Evolutionary conservation across 2,329 filamentous ascomycete species (phyloP).

Genomic region (Cladophialophora exuberans): DNA sequence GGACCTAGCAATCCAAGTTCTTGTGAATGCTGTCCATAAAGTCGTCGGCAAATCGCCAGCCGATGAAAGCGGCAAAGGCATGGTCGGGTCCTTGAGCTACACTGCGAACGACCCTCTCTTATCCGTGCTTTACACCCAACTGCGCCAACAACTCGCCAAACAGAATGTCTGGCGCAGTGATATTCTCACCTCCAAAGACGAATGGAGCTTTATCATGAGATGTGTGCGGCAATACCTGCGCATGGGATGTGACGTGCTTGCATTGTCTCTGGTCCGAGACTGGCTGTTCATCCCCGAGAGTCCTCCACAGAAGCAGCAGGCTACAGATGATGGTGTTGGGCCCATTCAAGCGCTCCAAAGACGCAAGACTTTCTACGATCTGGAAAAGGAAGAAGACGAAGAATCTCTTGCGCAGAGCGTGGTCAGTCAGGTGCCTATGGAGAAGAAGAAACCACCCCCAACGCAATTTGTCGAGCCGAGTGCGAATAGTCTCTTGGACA

Average conservation of each 20-base stretch:
- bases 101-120: constrained; percentile 89
- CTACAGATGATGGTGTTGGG: constrained; percentile 30
- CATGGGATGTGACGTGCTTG: constrained; percentile 91
- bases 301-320: background rate
- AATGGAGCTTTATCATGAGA: constrained; percentile 88
- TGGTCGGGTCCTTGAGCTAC: constrained; percentile 74
- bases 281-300: constrained; percentile 53
- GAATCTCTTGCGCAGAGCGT: constrained; percentile 47
- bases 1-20: constrained; percentile 79
- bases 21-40: constrained; percentile 78
- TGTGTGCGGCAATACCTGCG: constrained; percentile 82
- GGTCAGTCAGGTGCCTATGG: constrained; percentile 38
- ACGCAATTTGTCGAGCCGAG: constrained; percentile 93
- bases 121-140: constrained; percentile 76
- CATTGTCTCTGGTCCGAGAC: constrained; percentile 69
- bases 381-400: constrained; percentile 70
- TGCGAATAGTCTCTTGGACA: constrained; percentile 82
- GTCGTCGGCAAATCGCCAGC: constrained; percentile 58
- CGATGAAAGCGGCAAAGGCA: constrained; percentile 42
- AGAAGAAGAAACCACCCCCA: constrained; percentile 59
- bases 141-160: constrained; percentile 79
- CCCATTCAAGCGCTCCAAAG: constrained; percentile 27
- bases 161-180: constrained; percentile 78
- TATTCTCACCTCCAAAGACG: constrained; percentile 70
- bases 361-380: constrained; percentile 67